A percentile compares a stretch with the other conserved stretches of the same genome.
phyloP scores from a whole-genome alignment of 768 basidiomycete genomes.

The Leucocoprinus leucothites region DNA sequence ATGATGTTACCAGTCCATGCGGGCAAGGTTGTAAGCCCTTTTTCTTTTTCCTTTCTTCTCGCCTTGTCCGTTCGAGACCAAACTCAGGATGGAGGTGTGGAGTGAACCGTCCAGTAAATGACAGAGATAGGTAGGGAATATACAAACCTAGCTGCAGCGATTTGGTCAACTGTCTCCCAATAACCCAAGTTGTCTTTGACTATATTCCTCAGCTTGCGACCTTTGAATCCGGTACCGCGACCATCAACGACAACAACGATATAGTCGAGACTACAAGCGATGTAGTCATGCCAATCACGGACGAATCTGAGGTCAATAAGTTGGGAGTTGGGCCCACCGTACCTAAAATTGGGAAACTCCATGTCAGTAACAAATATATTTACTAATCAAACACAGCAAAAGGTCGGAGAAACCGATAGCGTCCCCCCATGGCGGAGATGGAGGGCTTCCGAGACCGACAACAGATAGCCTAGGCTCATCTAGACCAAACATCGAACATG shows the following conservation, averaged over 20 bases:
- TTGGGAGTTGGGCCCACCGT: constrained; percentile 91
- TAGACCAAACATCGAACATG: constrained; percentile 1
- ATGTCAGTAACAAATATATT: neutral
- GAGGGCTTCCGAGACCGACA: neutral
- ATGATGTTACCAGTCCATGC: too few species aligned
- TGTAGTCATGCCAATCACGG: constrained; percentile 85
- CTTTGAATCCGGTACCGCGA: constrained; percentile 91
- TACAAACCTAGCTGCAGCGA: constrained; percentile 79
- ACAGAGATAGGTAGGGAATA: constrained; percentile 6
- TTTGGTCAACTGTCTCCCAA: constrained; percentile 87
- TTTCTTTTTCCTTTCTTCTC: too few species aligned
- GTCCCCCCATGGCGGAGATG: too few species aligned
- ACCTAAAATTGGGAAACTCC: constrained; percentile 39
- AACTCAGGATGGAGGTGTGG: too few species aligned
- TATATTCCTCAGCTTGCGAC: constrained; percentile 77
- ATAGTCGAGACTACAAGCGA: constrained; percentile 79
- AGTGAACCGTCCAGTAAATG: too few species aligned
- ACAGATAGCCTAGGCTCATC: neutral
- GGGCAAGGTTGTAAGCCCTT: too few species aligned
- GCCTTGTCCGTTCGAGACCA: too few species aligned
- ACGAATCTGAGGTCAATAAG: constrained; percentile 61
- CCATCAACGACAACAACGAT: constrained; percentile 89
- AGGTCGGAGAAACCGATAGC: too few species aligned
- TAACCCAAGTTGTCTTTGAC: constrained; percentile 88
- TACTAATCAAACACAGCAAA: neutral